A percentile compares a stretch with the other conserved stretches of the same genome.
Evolutionary conservation across 2,329 filamentous ascomycete genomes (phyloP).

Genomic region (Penicillium sp.): DNA sequence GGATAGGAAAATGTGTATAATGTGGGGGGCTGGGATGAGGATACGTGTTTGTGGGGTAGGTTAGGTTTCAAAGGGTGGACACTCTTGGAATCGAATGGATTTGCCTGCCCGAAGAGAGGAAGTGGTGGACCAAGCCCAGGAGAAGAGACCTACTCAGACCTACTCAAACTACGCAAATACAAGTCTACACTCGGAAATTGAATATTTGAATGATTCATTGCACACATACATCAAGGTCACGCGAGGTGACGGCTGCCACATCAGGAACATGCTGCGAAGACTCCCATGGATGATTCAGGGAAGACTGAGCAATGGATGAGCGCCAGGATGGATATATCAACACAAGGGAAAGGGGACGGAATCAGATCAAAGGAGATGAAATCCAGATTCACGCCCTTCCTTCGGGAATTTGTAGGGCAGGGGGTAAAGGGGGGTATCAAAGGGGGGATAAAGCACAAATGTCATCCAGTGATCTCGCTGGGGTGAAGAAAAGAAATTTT

Average conservation of each 20-base stretch:
- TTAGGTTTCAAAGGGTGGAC: not conserved
- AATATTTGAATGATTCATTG: conserved; percentile 12
- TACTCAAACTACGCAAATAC: too few species aligned
- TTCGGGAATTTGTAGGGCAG: not conserved
- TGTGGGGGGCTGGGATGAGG: not conserved
- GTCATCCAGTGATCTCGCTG: conserved; percentile 12
- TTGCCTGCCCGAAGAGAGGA: not conserved
- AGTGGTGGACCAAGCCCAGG: not conserved
- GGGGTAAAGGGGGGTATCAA: conserved; percentile 16
- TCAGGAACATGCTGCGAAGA: conserved; percentile 17
- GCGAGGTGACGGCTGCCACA: conserved; percentile 39
- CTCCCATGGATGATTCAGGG: not conserved
- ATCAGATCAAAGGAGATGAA: not conserved
- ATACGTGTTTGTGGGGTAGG: not conserved
- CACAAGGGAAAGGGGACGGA: conserved; percentile 10
- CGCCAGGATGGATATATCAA: conserved; percentile 27
- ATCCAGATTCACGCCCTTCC: conserved; percentile 2
- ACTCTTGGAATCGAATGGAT: not conserved
- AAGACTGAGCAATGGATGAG: conserved; percentile 26
- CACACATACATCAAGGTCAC: conserved; percentile 29
- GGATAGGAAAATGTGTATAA: not conserved
- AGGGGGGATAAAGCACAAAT: conserved; percentile 11
- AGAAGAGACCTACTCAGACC: not conserved
- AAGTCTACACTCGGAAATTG: not conserved
- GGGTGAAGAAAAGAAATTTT: conserved; percentile 14